Conservation (phyloP, 164 flowering plant species). For the Chimonanthus salicifolius region DNA sequence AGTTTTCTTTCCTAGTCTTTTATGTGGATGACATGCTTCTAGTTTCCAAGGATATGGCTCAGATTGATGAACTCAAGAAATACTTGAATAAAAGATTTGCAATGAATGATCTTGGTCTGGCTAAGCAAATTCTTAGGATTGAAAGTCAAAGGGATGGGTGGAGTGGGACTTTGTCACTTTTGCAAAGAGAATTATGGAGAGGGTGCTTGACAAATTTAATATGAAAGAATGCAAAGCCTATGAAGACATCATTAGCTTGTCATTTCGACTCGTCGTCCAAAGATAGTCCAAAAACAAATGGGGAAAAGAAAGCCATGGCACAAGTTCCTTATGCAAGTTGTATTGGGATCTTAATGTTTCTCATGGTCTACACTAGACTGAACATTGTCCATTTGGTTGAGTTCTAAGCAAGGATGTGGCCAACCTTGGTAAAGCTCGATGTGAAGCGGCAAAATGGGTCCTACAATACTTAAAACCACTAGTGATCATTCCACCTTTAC, state of each 20-base stretch:
- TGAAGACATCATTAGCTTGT: neutral
- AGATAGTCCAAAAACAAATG: neutral
- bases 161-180: constrained; percentile 3
- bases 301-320: neutral
- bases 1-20: neutral
- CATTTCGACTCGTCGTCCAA: neutral
- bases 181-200: neutral
- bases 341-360: neutral
- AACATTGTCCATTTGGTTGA: neutral
- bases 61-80: constrained; percentile 1
- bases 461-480: neutral
- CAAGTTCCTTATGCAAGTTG: neutral
- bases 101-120: neutral
- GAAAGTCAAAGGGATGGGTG: neutral
- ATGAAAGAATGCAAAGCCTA: neutral
- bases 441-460: neutral
- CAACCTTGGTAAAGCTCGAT: neutral
- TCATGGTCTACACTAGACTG: neutral
- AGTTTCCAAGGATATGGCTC: neutral
- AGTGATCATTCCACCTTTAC: neutral
- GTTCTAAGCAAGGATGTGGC: neutral
- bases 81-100: neutral
- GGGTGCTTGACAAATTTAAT: neutral
- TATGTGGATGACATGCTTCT: constrained; percentile 4
- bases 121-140: neutral